These are phyloP conservation scores for Coix lacrymajobi DNA, from an alignment of 176 grass and related monocot genomes.

Conservation along the genomic window DNA sequence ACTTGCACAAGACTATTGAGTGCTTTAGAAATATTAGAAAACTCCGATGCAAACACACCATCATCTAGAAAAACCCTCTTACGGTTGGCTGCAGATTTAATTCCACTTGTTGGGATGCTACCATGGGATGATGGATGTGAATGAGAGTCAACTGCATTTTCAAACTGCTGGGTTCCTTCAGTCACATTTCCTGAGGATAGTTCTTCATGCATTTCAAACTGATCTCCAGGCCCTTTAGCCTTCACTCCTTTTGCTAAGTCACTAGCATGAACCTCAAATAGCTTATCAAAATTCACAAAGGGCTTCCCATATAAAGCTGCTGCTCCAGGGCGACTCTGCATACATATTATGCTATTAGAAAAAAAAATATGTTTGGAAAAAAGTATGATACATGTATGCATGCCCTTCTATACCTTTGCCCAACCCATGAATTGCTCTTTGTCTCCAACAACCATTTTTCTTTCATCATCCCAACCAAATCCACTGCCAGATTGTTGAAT, in stretches of 20 bases:
- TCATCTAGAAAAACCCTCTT: neutral
- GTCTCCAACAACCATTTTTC: too few species aligned
- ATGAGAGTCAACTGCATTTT: neutral
- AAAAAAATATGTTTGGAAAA: too few species aligned
- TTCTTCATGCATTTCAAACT: neutral
- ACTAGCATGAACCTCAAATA: neutral
- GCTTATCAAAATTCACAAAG: neutral
- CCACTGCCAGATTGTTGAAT: too few species aligned
- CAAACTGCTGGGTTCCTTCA: neutral
- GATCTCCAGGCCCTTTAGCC: neutral
- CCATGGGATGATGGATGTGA: neutral
- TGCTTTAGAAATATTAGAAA: neutral
- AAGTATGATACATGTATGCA: too few species aligned
- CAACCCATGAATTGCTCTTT: too few species aligned
- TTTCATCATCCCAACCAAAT: too few species aligned
- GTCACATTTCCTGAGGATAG: neutral
- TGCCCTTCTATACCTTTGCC: too few species aligned
- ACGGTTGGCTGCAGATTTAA: neutral
- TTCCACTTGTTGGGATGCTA: neutral
- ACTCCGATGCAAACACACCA: neutral
- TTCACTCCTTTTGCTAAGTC: neutral
- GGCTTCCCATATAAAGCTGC: neutral
- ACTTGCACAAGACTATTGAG: neutral
- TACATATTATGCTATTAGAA: neutral
- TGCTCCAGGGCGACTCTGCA: neutral